Evolutionary conservation across 2,329 filamentous ascomycete genomes (phyloP), one percentile per base, ranked within the genome.

Genomic region (Nigrospora sphaerica): DNA sequence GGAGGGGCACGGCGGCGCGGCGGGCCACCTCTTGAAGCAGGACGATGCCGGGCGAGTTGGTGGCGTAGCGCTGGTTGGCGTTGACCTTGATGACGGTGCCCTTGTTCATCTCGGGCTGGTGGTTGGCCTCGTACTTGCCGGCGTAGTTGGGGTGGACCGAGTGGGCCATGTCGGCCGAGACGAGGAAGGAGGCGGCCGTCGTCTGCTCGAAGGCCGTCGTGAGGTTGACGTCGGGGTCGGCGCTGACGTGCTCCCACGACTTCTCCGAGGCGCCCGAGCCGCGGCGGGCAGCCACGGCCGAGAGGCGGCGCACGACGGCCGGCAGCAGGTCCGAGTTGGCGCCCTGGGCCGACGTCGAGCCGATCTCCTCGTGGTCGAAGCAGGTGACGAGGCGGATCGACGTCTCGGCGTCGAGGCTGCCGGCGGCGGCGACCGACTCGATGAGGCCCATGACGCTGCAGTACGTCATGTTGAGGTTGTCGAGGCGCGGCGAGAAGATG

Each of bases 361-460:
- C 93, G 60, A 98, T 93, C 64, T 98, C 93, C 68, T 98, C 93
- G 69, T 98, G 91, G 64, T 98, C 93, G 65, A 98, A 98, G 67
- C 92, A 88, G 33, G 90, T 86, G 55, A 95, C 85, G n/a, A 98
- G 74, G 39, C 93, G 88, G 60, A 97, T 96, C 16, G 81, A 85
- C 4, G 80, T 73, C 60, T 96, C 92, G 18, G 85, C 69, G 38
- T 89, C 81, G 28, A 97, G 77, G 6, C 85, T 77, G 4, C 23
- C 23, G 9, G 74, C 69, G 12, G 78, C 64, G 3, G 74, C 68
- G 23, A 95, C 72, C 0, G 92, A 96, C 52, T 85, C 78, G 57
- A 97, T 89, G 47, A 98, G 74, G 46, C 88, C 90, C 67, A 86
- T 78, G 46, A 93, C 82, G 53, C 87, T 86, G 71, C 93, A 97